Evolutionary conservation across 805 yeast genomes (phyloP), one percentile per base, ranked within the genome.

Genomic region (Cyberlindnera subsufficiens): DNA sequence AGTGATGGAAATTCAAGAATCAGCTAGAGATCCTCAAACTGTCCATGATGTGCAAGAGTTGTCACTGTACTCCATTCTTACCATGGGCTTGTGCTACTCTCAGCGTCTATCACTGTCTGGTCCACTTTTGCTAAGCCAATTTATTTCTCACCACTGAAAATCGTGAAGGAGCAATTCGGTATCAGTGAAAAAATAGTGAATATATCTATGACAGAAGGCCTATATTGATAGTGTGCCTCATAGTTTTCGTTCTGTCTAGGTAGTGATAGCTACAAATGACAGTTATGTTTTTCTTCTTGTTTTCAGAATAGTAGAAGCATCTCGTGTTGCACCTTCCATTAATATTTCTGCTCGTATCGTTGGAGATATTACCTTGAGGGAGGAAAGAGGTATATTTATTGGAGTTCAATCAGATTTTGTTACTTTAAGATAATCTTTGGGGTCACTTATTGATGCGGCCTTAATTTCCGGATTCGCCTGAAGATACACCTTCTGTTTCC

Each of bases 401-500:
- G 93, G 93, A 0, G 52, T 80, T 15, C 75, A 78, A 1, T 58
- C 77, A 15, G 91, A 95, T 0, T 66, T 80, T 35, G 77, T 81
- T 15, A 69, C 83, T 27, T 52, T 84, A 7, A 95, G 95, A 2
- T 82, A 81, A 53, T 88, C 86, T 2, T 69, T 87, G 47, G 91
- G 95, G 9, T 88, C 95, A 0, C 64, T 89, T n/a, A 64, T 87
- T 18, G 86, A 67, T 44, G 73, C 73, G 6, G 64, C 60, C 0
- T 50, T 68, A 18, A 55, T 67, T 2, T 69, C 76, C 4, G 60
- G 66, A 17, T 67, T 71, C 52, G 69, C 77, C 15, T 88, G 96
- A 96, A 69, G 90, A 52, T 77, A 88, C 0, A 75, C 81, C n/a
- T 84, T 84, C 52, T 78, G 87, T 78, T 85, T 87, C 48, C 61